phyloP scores from a whole-genome alignment of 768 basidiomycete genomes.

The Austroboletus eburneus region DNA sequence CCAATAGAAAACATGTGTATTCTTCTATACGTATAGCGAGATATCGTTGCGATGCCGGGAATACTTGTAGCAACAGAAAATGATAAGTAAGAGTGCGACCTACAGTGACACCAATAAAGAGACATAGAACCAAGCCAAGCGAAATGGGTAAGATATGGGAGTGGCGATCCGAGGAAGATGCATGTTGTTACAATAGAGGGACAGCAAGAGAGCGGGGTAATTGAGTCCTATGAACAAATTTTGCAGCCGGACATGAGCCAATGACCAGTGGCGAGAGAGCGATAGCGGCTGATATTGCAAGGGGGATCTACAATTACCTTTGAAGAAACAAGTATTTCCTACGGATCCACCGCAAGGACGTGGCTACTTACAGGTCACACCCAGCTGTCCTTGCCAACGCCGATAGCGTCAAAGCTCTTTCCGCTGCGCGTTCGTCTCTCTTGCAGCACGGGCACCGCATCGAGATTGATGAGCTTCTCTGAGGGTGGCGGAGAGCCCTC shows the following conservation, averaged over 20 bases:
- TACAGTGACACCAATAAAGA: slow-evolving; percentile 27
- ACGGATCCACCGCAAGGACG: slow-evolving; percentile 41
- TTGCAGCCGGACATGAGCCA: slow-evolving; percentile 8
- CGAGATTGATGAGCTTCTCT: slow-evolving; percentile 77
- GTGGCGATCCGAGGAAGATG: slow-evolving; percentile 17
- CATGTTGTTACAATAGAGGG: slow-evolving; percentile 25
- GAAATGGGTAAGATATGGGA: slow-evolving; percentile 19
- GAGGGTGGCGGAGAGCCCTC: slow-evolving; percentile 81
- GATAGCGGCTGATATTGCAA: slow-evolving; percentile 1
- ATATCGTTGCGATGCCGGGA: slow-evolving; percentile 27
- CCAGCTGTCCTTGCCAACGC: slow-evolving; percentile 75
- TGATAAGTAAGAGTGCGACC: slow-evolving; percentile 26
- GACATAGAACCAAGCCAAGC: slow-evolving; percentile 18
- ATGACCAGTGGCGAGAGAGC: neutral
- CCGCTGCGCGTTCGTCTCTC: slow-evolving; percentile 81
- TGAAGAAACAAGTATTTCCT: slow-evolving; percentile 39
- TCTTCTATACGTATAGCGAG: slow-evolving; percentile 26
- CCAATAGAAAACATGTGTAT: slow-evolving; percentile 15
- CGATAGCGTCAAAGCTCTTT: slow-evolving; percentile 79
- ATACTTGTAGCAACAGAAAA: slow-evolving; percentile 29
- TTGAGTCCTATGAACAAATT: slow-evolving; percentile 5
- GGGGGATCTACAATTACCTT: slow-evolving; percentile 1
- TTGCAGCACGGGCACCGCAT: slow-evolving; percentile 62
- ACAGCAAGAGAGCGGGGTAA: slow-evolving; percentile 14
- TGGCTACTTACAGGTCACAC: slow-evolving; percentile 48